Conservation (phyloP, 2,329 filamentous ascomycete genomes). For the Pseudophaeomoniella oleicola region DNA sequence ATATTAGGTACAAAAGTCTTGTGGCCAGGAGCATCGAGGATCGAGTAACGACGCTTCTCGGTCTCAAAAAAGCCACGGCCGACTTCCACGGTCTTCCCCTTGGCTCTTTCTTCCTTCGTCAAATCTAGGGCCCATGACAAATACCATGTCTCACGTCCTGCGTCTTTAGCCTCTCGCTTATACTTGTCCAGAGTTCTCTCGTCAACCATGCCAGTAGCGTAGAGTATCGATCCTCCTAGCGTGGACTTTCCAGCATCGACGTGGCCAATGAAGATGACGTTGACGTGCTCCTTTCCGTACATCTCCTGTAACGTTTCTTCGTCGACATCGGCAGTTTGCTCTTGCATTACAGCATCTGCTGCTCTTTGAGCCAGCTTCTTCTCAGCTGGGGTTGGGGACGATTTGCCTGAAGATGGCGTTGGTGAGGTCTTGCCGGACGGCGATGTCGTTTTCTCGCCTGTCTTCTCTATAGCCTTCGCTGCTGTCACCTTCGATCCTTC, state of each 20-base stretch:
- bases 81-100: conserved; percentile 97
- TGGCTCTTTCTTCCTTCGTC: conserved; percentile 88
- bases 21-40: conserved; percentile 91
- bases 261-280: conserved; percentile 96
- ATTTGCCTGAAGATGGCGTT: conserved; percentile 67
- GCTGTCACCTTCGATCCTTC: conserved; percentile 71
- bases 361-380: conserved; percentile 48
- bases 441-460: conserved; percentile 45
- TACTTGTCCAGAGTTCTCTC: conserved; percentile 97
- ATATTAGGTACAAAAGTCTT: conserved; percentile 97
- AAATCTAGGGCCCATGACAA: conserved; percentile 95
- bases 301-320: conserved; percentile 82
- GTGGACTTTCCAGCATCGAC: conserved; percentile 98
- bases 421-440: conserved; percentile 57
- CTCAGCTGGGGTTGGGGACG: conserved; percentile 55
- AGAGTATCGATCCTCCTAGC: conserved; percentile 82
- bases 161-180: conserved; percentile 89
- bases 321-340: conserved; percentile 67
- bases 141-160: conserved; percentile 96
- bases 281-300: conserved; percentile 77
- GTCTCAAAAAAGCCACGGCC: conserved; percentile 94
- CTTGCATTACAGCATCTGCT: conserved; percentile 69
- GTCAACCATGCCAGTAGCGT: conserved; percentile 96
- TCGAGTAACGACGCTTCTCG: conserved; percentile 88
- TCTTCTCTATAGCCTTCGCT: conserved; percentile 82